A percentile compares a stretch with the other conserved stretches of the same genome.
These are phyloP conservation scores for Zymoseptoria crescenta DNA, from an alignment of 2,329 filamentous ascomycete species.

Conservation along the genomic window DNA sequence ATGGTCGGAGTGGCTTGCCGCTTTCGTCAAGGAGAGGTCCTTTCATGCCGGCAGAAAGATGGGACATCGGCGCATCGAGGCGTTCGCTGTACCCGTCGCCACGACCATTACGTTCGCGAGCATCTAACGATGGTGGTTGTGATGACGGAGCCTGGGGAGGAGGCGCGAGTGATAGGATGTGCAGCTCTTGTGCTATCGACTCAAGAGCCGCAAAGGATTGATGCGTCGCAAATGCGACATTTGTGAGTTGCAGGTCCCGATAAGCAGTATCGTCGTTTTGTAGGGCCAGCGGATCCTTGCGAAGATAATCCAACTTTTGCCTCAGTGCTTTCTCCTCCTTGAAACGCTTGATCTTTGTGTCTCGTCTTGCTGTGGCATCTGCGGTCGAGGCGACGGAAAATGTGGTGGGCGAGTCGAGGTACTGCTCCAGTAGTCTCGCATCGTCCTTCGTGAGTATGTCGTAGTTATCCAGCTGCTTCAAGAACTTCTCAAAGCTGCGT, in stretches of 20 bases:
- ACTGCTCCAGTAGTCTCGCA: constrained; percentile 62
- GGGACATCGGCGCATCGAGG: constrained; percentile 58
- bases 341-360: constrained; percentile 80
- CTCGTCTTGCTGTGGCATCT: constrained; percentile 62
- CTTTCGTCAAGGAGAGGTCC: constrained; percentile 64
- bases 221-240: constrained; percentile 65
- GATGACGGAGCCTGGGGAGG: constrained; percentile 30
- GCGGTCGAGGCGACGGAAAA: constrained; percentile 65
- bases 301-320: constrained; percentile 66
- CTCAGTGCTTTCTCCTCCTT: constrained; percentile 79
- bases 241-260: constrained; percentile 68
- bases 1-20: constrained; percentile 83
- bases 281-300: constrained; percentile 50
- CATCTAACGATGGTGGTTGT: constrained; percentile 29
- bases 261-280: constrained; percentile 79
- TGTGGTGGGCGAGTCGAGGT: constrained; percentile 60
- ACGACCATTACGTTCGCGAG: constrained; percentile 39
- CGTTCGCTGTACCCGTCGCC: constrained; percentile 60
- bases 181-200: constrained; percentile 71
- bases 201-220: constrained; percentile 83
- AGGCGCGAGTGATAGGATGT: constrained; percentile 71
- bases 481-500: constrained; percentile 67
- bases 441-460: constrained; percentile 59
- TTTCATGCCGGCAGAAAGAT: constrained; percentile 44
- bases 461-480: constrained; percentile 72